Percentiles rank a stretch among this genome's conserved stretches.
Conservation (phyloP, 345 rosid species). For the Corchorus olitorius region DNA sequence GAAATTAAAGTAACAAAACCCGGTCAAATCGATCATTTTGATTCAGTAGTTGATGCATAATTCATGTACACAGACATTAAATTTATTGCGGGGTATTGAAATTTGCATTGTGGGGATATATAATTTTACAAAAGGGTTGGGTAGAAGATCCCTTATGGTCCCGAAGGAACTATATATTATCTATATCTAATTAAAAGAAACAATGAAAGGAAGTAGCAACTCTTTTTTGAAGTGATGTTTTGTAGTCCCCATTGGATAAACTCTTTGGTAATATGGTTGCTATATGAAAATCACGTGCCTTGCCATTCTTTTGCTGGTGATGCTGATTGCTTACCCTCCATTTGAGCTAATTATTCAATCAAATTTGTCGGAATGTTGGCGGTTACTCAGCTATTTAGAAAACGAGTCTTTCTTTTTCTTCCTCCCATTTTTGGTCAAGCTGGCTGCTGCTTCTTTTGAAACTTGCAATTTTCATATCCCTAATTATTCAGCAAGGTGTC, state of each 20-base stretch:
- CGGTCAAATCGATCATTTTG: too few species aligned
- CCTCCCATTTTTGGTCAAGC: constrained; percentile 22
- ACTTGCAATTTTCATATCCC: neutral
- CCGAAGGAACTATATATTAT: neutral
- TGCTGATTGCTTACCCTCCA: constrained; percentile 53
- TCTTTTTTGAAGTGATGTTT: neutral
- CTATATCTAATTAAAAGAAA: neutral
- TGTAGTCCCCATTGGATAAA: neutral
- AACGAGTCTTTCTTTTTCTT: neutral
- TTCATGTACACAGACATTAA: too few species aligned
- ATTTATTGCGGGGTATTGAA: too few species aligned
- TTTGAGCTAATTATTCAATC: constrained; percentile 33
- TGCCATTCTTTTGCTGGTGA: constrained; percentile 35
- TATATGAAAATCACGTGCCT: constrained; percentile 36
- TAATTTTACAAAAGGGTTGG: too few species aligned
- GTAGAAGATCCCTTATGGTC: neutral
- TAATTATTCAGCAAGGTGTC: neutral
- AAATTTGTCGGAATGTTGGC: constrained; percentile 48
- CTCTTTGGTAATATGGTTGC: neutral
- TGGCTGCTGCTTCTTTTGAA: constrained; percentile 4
- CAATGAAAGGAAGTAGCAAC: neutral
- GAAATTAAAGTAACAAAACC: too few species aligned
- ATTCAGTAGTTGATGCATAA: too few species aligned
- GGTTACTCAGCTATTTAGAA: constrained; percentile 3
- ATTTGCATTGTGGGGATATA: too few species aligned